A percentile compares a stretch with the other conserved stretches of the same genome.
These are phyloP conservation scores for Ceratobasidium theobromae DNA, from an alignment of 1,284 basidiomycete genomes.

Conservation along the genomic window DNA sequence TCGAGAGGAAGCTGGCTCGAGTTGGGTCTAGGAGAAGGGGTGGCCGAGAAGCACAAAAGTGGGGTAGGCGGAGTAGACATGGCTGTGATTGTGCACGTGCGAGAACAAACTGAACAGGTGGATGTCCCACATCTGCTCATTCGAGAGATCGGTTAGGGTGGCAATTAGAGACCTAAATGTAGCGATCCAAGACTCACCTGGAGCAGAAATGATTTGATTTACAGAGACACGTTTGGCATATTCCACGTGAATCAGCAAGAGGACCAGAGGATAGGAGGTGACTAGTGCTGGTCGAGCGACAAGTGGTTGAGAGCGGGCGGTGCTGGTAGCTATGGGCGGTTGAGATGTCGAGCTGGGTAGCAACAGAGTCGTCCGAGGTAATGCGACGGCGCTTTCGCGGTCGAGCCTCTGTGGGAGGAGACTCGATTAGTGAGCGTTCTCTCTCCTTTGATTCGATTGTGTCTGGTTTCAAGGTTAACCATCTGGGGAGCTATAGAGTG, in stretches of 20 bases:
- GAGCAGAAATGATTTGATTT: slow-evolving; percentile 17
- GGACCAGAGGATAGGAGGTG: neutral
- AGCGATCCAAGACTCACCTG: slow-evolving; percentile 7
- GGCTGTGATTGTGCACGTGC: slow-evolving; percentile 16
- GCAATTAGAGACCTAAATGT: neutral
- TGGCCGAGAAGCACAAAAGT: slow-evolving; percentile 25
- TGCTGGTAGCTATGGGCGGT: neutral
- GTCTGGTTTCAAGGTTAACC: neutral
- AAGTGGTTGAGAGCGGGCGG: neutral
- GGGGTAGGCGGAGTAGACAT: slow-evolving; percentile 26
- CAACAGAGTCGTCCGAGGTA: neutral
- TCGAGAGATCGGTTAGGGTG: neutral
- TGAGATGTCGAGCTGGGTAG: slow-evolving; percentile 2
- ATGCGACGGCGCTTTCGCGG: slow-evolving; percentile 28
- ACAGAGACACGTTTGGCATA: slow-evolving; percentile 26
- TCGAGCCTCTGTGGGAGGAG: slow-evolving; percentile 3
- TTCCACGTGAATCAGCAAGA: neutral
- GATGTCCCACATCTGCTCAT: slow-evolving; percentile 9
- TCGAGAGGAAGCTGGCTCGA: neutral
- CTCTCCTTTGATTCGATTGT: neutral
- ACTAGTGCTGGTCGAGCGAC: neutral
- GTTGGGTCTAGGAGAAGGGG: slow-evolving; percentile 11
- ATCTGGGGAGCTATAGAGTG: too few relatives aligned
- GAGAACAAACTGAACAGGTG: slow-evolving; percentile 24
- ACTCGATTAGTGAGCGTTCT: neutral